These are phyloP conservation scores for Pilaira anomala DNA, from an alignment of 192 early-diverging fungal genomes.

Conservation along the genomic window DNA sequence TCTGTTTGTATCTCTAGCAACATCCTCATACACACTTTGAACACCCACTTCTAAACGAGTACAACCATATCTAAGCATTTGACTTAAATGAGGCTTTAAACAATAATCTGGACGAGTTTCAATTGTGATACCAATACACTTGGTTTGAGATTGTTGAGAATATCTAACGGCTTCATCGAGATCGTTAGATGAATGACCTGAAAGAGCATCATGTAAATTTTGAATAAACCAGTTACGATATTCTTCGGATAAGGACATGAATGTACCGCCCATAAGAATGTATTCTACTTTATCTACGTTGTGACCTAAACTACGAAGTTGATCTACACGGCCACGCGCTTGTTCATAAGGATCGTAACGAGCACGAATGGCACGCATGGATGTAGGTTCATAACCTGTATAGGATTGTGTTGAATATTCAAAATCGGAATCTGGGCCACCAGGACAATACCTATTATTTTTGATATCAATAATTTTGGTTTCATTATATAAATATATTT, in stretches of 20 bases:
- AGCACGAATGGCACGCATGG: constrained; percentile 98
- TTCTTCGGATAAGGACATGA: constrained; percentile 94
- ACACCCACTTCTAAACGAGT: constrained; percentile 98
- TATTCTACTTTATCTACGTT: constrained; percentile 98
- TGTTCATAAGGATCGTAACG: constrained; percentile 98
- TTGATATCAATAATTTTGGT: neutral
- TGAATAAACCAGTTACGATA: constrained; percentile 98
- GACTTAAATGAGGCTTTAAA: constrained; percentile 94
- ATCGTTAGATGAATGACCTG: constrained; percentile 84
- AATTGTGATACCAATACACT: constrained; percentile 99
- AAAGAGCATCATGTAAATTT: constrained; percentile 94
- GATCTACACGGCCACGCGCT: constrained; percentile 89
- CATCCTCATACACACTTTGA: constrained; percentile 99
- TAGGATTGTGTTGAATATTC: constrained; percentile 99
- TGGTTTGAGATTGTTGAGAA: constrained; percentile 94
- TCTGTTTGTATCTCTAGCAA: constrained; percentile 96
- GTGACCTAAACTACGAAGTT: constrained; percentile 90
- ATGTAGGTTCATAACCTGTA: constrained; percentile 98
- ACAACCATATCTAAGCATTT: constrained; percentile 99
- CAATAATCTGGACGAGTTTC: constrained; percentile 99
- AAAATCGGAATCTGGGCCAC: constrained; percentile 98
- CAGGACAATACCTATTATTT: constrained; percentile 77
- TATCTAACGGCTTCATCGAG: constrained; percentile 97
- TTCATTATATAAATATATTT: no score
- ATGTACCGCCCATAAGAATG: constrained; percentile 99